Percentiles rank a stretch among this genome's conserved stretches.
phyloP scores from a whole-genome alignment of 2,329 filamentous ascomycete genomes.

The Fragosphaeria purpurea region DNA sequence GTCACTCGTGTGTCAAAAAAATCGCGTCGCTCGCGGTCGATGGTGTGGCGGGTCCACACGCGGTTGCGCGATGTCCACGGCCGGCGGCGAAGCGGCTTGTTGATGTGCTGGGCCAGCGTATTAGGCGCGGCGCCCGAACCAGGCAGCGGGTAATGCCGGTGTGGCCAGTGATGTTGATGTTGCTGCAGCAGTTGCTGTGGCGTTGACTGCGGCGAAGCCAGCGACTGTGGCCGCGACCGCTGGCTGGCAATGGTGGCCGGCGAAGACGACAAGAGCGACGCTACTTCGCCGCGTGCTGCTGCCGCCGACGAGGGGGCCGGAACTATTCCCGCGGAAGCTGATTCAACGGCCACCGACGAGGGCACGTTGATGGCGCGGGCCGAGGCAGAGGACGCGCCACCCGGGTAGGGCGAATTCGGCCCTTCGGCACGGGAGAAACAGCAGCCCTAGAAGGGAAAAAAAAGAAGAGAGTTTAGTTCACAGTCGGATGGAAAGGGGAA shows the following conservation, averaged over 20 bases:
- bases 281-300: constrained; percentile 18
- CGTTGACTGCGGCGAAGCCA: background rate
- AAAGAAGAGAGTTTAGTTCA: background rate
- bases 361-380: constrained; percentile 42
- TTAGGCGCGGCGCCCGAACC: constrained; percentile 20
- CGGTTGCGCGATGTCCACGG: constrained; percentile 54
- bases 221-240: background rate
- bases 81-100: constrained; percentile 56
- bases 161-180: constrained; percentile 5
- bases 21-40: constrained; percentile 63
- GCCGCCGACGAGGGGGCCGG: constrained; percentile 3
- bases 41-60: constrained; percentile 57
- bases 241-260: constrained; percentile 1
- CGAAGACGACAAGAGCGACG: constrained; percentile 10
- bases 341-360: constrained; percentile 1
- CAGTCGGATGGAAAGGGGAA: background rate
- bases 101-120: constrained; percentile 54
- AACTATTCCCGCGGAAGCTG: background rate
- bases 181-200: constrained; percentile 1
- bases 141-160: too few species aligned
- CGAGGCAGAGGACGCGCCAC: constrained; percentile 36
- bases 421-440: constrained; percentile 44
- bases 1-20: constrained; percentile 89
- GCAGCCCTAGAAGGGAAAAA: constrained; percentile 37
- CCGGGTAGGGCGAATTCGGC: constrained; percentile 44